Base-by-base conservation (phyloP, 441 rosid species). In the Syzygium syzygioides region DNA sequence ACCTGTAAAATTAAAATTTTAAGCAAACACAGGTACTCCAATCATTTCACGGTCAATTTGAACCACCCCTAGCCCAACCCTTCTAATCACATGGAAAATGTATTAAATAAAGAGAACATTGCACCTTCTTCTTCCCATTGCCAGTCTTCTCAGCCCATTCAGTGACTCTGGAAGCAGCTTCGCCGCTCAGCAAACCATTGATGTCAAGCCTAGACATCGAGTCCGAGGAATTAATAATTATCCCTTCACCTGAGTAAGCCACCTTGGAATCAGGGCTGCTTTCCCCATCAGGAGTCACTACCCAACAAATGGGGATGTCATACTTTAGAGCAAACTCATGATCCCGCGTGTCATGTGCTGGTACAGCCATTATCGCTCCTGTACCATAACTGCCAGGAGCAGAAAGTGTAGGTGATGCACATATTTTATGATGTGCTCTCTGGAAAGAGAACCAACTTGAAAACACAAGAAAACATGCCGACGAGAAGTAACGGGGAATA, bases 341-440 rank as follows among this genome's bases (percentile, higher is more conserved):
- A 90, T 98, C 99, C 87, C 98, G 95, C 28, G 92, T 88, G 87
- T 98, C 99, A 90, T 98, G 99, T 53, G 99, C 99, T 87, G 99
- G 99, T 79, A 97, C 99, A 7, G 99, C 99, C 99, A 98, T 96
- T 88, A 97, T 96, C 88, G 99, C 99, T 91, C 99, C 99, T 20
- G 99, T 98, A 91, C 99, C 99, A 89, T 97, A 98, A 91, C 99
- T 98, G 96, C 87, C 91, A 37, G 85, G 45, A 88, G 53, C 90
- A 89, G 87, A 87, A 88, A 89, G 23, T 54, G 56, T 34, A 66
- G 84, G 86, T 88, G 86, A 80, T 87, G 62, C 55, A 84, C 86
- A 60, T 87, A 76, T 56, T 37, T 1, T 26, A 56, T 4, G 32
- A 55, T 37, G 83, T 41, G 18, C 83, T 76, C 52, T 76, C 48